Conservation (phyloP, 768 basidiomycete genomes). For the Boletus tomentosulus region DNA sequence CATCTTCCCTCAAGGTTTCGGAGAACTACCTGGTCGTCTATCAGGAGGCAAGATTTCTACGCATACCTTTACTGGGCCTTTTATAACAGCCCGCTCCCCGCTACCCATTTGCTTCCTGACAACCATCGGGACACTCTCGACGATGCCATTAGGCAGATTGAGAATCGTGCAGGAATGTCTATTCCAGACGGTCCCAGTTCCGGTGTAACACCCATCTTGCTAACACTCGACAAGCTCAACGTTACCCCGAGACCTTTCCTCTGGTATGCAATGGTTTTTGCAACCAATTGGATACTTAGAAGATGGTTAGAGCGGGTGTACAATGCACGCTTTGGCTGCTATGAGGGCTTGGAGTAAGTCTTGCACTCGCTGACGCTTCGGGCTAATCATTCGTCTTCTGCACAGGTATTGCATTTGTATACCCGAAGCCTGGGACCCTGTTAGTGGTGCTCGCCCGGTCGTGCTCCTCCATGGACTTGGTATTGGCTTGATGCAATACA, state of each 20-base stretch:
- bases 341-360: constrained; percentile 69
- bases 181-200: constrained; percentile 60
- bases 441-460: constrained; percentile 59
- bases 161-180: constrained; percentile 65
- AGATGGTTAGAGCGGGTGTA: constrained; percentile 41
- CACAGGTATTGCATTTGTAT: constrained; percentile 70
- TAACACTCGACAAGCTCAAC: constrained; percentile 76
- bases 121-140: constrained; percentile 50
- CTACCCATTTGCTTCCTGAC: constrained; percentile 43
- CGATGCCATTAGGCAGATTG: constrained; percentile 55
- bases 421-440: constrained; percentile 61
- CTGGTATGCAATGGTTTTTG: constrained; percentile 53
- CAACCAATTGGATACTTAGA: constrained; percentile 47
- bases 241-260: constrained; percentile 64
- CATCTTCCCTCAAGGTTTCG: constrained; percentile 50
- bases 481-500: constrained; percentile 72
- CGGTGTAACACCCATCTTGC: constrained; percentile 49
- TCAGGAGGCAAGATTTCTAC: constrained; percentile 58
- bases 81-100: constrained; percentile 63
- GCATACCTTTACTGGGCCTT: constrained; percentile 84
- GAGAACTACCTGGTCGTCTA: constrained; percentile 67
- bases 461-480: constrained; percentile 90
- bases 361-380: not conserved
- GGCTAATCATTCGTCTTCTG: not conserved
- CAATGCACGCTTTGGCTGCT: constrained; percentile 41